A percentile compares a stretch with the other conserved stretches of the same genome.
Evolutionary conservation across 2,329 filamentous ascomycete species (phyloP).

Genomic region (Fusarium tupiense): DNA sequence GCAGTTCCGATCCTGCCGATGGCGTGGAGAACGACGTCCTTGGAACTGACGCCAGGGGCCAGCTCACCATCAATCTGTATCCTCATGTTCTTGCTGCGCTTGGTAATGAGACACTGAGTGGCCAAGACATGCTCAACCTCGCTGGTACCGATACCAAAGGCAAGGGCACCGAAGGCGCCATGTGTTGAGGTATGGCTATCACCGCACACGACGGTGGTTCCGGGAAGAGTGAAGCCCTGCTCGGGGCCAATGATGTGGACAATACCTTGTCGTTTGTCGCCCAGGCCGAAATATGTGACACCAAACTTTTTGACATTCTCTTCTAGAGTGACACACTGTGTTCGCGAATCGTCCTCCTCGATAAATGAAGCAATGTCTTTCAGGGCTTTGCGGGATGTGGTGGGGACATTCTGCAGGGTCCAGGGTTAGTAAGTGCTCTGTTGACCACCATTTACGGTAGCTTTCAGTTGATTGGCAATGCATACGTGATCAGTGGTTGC

Average conservation of each 20-base stretch:
- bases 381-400: slow-evolving; percentile 87
- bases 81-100: slow-evolving; percentile 98
- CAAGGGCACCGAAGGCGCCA: slow-evolving; percentile 92
- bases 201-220: slow-evolving; percentile 95
- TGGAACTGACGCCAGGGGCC: slow-evolving; percentile 90
- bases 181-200: slow-evolving; percentile 99
- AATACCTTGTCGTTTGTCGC: slow-evolving; percentile 96
- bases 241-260: slow-evolving; percentile 98
- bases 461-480: slow-evolving; percentile 31
- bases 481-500: slow-evolving; percentile 96
- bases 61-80: slow-evolving; percentile 94
- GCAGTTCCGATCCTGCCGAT: slow-evolving; percentile 96
- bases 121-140: slow-evolving; percentile 99
- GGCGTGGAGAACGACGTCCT: slow-evolving; percentile 92
- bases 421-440: slow-evolving; percentile 25
- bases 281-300: slow-evolving; percentile 95
- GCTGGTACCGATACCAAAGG: slow-evolving; percentile 96
- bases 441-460: neutral
- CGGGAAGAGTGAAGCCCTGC: slow-evolving; percentile 97
- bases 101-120: slow-evolving; percentile 93
- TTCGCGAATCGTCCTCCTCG: slow-evolving; percentile 90
- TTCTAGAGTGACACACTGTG: slow-evolving; percentile 95
- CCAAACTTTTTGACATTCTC: slow-evolving; percentile 97
- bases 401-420: slow-evolving; percentile 83
- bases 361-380: slow-evolving; percentile 96